A percentile compares a stretch with the other conserved stretches of the same genome.
Conservation (phyloP, 768 basidiomycete species). For the Megacollybia marginata region DNA sequence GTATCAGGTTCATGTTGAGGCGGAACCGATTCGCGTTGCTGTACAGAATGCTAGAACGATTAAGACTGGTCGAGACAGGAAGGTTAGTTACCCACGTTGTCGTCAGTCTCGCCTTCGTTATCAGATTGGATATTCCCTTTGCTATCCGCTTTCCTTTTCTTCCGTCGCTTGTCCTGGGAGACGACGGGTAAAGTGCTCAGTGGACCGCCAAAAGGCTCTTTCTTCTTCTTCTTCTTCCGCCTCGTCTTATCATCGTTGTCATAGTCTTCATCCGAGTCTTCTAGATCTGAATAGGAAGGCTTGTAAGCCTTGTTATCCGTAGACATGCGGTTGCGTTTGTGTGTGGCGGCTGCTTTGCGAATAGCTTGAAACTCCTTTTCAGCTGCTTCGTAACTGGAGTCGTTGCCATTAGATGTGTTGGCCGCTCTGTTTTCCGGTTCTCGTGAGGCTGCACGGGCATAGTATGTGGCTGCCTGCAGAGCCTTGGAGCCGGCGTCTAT, state of each 20-base stretch:
- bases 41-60: conserved; percentile 15
- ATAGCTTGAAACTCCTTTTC: conserved; percentile 53
- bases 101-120: conserved; percentile 47
- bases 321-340: conserved; percentile 59
- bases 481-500: conserved; percentile 49
- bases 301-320: conserved; percentile 78
- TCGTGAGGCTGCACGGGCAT: conserved; percentile 54
- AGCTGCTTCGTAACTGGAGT: conserved; percentile 76
- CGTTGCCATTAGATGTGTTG: conserved; percentile 25
- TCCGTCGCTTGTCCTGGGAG: conserved; percentile 53
- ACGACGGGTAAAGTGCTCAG: conserved; percentile 64
- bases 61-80: not conserved
- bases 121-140: conserved; percentile 35
- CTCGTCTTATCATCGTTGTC: conserved; percentile 47
- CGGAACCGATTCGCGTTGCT: conserved; percentile 24
- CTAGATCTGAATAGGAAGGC: conserved; percentile 57
- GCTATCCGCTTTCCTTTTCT: conserved; percentile 41
- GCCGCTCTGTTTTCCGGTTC: conserved; percentile 40
- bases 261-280: conserved; percentile 50
- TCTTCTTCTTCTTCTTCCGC: conserved; percentile 45
- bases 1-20: conserved; percentile 21
- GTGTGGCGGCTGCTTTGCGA: conserved; percentile 24
- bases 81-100: conserved; percentile 15
- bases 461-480: conserved; percentile 50
- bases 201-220: conserved; percentile 44